Percentiles rank a stretch among this genome's conserved stretches.
These are phyloP conservation scores for Porphyrellus cyaneotinctus DNA, from an alignment of 768 basidiomycete genomes.

Conservation along the genomic window DNA sequence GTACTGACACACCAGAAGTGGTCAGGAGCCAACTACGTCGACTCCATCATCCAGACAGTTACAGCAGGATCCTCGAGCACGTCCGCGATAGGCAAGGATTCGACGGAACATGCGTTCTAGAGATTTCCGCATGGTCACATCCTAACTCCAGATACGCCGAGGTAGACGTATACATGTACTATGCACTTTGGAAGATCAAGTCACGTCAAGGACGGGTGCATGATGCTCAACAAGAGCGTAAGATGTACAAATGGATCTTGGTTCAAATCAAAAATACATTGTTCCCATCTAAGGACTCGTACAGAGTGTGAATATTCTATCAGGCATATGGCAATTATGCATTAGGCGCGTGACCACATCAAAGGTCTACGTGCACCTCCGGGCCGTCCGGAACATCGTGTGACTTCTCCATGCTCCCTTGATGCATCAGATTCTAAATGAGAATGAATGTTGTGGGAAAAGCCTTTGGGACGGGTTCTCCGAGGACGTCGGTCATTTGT, in stretches of 20 bases:
- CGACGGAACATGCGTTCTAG: slow-evolving; percentile 84
- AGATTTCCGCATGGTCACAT: background rate
- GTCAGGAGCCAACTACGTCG: slow-evolving; percentile 91
- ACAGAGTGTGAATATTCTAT: background rate
- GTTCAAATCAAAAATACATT: slow-evolving; percentile 4
- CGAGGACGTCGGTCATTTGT: slow-evolving; percentile 12
- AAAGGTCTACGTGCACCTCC: background rate
- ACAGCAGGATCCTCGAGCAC: slow-evolving; percentile 89
- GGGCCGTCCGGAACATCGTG: background rate
- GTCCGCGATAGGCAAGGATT: slow-evolving; percentile 77
- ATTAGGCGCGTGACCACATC: background rate
- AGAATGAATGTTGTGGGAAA: slow-evolving; percentile 9
- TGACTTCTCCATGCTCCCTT: background rate
- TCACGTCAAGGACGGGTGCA: background rate
- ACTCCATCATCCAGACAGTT: slow-evolving; percentile 77
- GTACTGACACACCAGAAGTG: slow-evolving; percentile 95
- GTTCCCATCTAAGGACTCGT: background rate
- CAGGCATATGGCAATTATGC: background rate
- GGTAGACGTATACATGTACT: slow-evolving; percentile 3
- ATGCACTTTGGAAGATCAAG: slow-evolving; percentile 3
- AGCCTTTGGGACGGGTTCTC: slow-evolving; percentile 2
- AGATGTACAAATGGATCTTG: slow-evolving; percentile 15
- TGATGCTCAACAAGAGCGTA: background rate
- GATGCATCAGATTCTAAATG: background rate
- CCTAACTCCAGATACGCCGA: background rate